phyloP scores from a whole-genome alignment of 176 grass and related monocot genomes.

The Elymus sibiricus region DNA sequence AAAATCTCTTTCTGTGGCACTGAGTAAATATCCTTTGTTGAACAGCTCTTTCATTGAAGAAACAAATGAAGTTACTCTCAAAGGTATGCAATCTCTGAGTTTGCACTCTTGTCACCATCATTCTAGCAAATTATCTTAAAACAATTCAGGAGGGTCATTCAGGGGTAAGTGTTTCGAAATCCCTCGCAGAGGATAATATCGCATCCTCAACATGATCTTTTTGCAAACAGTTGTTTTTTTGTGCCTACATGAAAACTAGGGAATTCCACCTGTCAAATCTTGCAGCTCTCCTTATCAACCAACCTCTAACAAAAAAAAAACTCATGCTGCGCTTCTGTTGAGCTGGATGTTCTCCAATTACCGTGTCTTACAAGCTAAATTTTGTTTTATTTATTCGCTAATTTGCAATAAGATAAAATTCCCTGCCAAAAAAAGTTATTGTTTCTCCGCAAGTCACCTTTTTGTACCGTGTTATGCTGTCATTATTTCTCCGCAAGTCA shows the following conservation, averaged over 20 bases:
- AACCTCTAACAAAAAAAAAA: not conserved
- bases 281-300: not conserved
- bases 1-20: slow-evolving; percentile 83
- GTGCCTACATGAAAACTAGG: not conserved
- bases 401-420: not conserved
- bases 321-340: not conserved
- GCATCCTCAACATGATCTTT: not conserved
- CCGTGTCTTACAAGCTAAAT: not conserved
- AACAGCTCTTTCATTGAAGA: slow-evolving; percentile 86
- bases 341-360: not conserved
- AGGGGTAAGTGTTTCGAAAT: not conserved
- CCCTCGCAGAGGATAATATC: not conserved
- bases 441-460: not conserved
- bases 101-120: not conserved
- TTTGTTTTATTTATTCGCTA: not conserved
- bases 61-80: slow-evolving; percentile 71
- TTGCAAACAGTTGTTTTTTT: not conserved
- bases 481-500: not conserved
- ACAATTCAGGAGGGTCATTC: not conserved
- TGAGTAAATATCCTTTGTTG: slow-evolving; percentile 81
- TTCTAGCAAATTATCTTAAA: not conserved
- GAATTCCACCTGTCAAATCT: not conserved
- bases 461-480: not conserved
- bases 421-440: not conserved
- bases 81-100: slow-evolving; percentile 52